phyloP scores from a whole-genome alignment of 1,139 yeast genomes.

The Waltiozyma sp. region DNA sequence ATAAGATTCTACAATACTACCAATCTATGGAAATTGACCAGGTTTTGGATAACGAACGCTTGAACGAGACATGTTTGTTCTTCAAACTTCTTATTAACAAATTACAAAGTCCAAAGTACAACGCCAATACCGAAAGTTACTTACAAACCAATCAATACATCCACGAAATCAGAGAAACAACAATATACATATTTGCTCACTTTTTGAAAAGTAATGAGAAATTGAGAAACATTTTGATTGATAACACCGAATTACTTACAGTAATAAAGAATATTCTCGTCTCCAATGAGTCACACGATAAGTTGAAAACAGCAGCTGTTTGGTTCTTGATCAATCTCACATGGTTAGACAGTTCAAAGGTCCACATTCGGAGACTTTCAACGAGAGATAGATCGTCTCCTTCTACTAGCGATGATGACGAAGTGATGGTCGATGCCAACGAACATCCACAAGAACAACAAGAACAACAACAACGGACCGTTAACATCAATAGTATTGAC shows the following conservation, averaged over 20 bases:
- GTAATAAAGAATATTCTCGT: conserved; percentile 25
- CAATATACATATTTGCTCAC: conserved; percentile 45
- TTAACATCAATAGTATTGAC: background rate
- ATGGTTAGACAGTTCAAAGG: conserved; percentile 30
- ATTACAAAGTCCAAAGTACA: background rate
- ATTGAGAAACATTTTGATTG: conserved; percentile 34
- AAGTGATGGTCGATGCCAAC: background rate
- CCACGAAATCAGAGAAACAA: conserved; percentile 22
- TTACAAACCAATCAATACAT: background rate
- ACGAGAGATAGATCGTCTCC: background rate
- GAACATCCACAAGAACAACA: background rate
- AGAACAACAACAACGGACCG: background rate
- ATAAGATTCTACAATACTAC: background rate
- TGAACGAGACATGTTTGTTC: background rate
- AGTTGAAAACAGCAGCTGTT: conserved; percentile 40
- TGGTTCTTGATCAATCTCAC: conserved; percentile 52
- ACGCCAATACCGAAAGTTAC: background rate
- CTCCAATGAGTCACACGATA: conserved; percentile 15
- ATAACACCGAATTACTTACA: conserved; percentile 30
- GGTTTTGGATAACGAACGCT: background rate
- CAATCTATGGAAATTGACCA: background rate
- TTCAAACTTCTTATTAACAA: background rate
- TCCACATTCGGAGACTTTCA: background rate
- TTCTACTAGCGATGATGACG: background rate
- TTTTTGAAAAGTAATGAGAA: conserved; percentile 43